These are phyloP conservation scores for Berberis vulgaris DNA, from an alignment of 164 flowering plant species.

Conservation along the genomic window DNA sequence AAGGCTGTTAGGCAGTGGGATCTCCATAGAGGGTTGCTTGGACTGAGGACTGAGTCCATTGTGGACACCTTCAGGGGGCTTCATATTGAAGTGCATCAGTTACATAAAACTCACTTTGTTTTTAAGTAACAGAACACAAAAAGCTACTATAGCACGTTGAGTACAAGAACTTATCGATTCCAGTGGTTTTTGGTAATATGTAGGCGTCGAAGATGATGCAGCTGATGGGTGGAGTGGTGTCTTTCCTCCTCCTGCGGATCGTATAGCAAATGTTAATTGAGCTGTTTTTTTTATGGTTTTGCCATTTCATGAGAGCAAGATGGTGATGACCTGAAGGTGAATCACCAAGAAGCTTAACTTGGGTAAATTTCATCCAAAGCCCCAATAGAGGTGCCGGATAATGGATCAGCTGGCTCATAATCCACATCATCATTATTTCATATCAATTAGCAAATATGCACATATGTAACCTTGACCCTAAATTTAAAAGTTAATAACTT, in stretches of 20 bases:
- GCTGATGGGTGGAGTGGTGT: constrained; percentile 42
- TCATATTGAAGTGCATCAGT: constrained; percentile 13
- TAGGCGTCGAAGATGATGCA: constrained; percentile 39
- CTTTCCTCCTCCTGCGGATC: constrained; percentile 30
- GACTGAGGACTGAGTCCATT: constrained; percentile 38
- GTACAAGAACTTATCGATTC: constrained; percentile 33
- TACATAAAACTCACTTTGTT: constrained; percentile 4
- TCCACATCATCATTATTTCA: no score
- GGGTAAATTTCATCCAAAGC: constrained; percentile 40
- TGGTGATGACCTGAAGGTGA: constrained; percentile 48
- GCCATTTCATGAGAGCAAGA: constrained; percentile 3
- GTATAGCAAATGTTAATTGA: no score
- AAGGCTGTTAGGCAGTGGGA: constrained; percentile 18
- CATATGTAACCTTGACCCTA: no score
- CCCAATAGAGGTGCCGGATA: constrained; percentile 58
- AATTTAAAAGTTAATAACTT: no score
- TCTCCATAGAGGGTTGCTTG: constrained; percentile 35
- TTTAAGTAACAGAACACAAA: neutral
- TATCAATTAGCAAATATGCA: no score
- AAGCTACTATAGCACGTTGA: neutral
- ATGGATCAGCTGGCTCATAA: constrained; percentile 9
- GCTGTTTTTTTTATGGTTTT: no score
- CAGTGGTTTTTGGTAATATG: constrained; percentile 16
- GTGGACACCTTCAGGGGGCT: constrained; percentile 50
- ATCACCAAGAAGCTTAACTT: constrained; percentile 26